phyloP scores from a whole-genome alignment of 768 basidiomycete species.

The Auriscalpium microsporum region DNA sequence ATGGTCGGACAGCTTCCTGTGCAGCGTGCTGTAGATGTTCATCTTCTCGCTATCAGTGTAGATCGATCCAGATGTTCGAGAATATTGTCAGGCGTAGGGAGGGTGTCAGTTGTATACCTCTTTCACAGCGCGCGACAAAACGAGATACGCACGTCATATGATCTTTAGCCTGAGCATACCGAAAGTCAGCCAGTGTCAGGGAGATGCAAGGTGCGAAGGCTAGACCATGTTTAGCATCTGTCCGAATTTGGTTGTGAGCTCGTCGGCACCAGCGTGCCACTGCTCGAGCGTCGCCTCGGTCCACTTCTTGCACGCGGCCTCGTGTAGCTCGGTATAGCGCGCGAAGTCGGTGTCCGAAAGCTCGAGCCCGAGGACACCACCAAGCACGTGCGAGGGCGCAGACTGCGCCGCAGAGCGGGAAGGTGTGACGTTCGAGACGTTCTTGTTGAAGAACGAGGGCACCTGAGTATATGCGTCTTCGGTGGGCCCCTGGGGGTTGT shows the following conservation, averaged over 20 bases:
- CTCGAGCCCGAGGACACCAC: slow-evolving; percentile 7
- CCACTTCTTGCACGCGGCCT: slow-evolving; percentile 38
- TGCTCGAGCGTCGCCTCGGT: slow-evolving; percentile 41
- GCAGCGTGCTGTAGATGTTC: slow-evolving; percentile 36
- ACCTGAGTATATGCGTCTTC: neutral
- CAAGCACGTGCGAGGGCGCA: neutral
- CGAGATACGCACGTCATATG: slow-evolving; percentile 36
- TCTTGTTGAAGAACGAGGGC: neutral
- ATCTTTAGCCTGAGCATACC: slow-evolving; percentile 29
- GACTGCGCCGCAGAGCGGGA: neutral
- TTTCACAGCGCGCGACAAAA: too few relatives aligned
- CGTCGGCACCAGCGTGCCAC: slow-evolving; percentile 47
- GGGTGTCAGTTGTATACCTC: neutral
- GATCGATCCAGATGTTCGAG: neutral
- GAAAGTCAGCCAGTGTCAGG: neutral
- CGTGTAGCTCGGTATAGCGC: slow-evolving; percentile 35
- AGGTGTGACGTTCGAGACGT: neutral
- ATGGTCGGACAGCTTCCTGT: slow-evolving; percentile 35
- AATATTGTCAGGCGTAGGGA: neutral
- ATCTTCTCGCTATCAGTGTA: slow-evolving; percentile 33
- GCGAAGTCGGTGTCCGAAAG: slow-evolving; percentile 30
- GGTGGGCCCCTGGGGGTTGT: neutral
- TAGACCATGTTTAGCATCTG: slow-evolving; percentile 40
- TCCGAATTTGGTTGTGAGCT: slow-evolving; percentile 32
- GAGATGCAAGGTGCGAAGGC: neutral